These are phyloP conservation scores for Hanseniaspora sp. DNA, from an alignment of 1,139 yeast genomes.

Conservation along the genomic window DNA sequence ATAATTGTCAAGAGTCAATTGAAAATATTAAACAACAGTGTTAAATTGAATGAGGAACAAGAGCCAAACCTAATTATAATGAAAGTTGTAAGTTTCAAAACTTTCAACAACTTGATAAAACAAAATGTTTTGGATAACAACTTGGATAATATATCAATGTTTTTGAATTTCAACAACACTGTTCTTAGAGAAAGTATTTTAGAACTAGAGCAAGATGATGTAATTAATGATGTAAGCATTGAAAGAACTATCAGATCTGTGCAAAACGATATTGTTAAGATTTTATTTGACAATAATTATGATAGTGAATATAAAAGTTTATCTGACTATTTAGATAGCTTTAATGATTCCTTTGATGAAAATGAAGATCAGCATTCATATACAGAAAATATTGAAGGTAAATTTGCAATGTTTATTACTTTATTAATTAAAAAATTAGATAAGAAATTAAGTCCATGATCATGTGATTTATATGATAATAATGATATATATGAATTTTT, in stretches of 20 bases:
- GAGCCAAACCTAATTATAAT: background rate
- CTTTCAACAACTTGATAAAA: conserved; percentile 3
- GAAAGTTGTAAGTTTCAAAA: conserved; percentile 1
- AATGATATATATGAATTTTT: background rate
- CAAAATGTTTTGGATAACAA: conserved; percentile 8
- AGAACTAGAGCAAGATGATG: background rate
- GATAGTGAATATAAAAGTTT: background rate
- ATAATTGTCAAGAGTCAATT: background rate
- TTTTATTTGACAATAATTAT: conserved; percentile 1
- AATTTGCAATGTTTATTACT: conserved; percentile 14
- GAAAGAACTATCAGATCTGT: background rate
- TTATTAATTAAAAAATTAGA: conserved; percentile 9
- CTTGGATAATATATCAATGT: conserved; percentile 6
- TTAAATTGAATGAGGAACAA: conserved; percentile 2
- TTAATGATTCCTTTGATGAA: background rate
- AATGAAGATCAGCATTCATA: background rate
- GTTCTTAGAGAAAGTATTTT: background rate
- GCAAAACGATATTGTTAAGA: conserved; percentile 1
- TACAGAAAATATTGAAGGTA: background rate
- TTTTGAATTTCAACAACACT: conserved; percentile 2
- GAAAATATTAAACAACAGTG: background rate
- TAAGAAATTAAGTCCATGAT: background rate
- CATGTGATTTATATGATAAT: background rate
- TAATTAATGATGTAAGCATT: background rate
- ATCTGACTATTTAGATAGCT: conserved; percentile 4